Evolutionary conservation across 108 stramenopile genomes (phyloP), one percentile per base, ranked within the genome.

Genomic region (Cylindrotheca fusiformis): DNA sequence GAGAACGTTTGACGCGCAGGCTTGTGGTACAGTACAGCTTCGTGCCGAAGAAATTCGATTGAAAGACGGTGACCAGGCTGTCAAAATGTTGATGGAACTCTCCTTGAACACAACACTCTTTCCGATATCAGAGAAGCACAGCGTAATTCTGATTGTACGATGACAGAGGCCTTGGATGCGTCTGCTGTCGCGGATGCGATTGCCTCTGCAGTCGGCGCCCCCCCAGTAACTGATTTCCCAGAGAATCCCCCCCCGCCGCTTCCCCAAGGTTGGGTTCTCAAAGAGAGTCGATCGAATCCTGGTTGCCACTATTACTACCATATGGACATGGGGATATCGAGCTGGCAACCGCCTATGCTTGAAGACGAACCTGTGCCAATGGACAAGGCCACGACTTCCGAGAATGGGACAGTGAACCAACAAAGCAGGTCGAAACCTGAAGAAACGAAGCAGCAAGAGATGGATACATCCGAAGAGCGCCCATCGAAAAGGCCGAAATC

Each of bases 231-330:
- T 45, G 12, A 33, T 12, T 17, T 3, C 20, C 12, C 2, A 32
- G 2, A 48, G 41, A 55, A 51, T 14, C n/a, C 56, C 52, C 77
- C 79, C n/a, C 83, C 81, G 12, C 85, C 86, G 1, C 64, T 94
- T 0, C 89, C 89, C 3, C 17, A 71, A 1, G 83, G 80, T 19
- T 94, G 93, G 93, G 68, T 87, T n/a, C 27, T 83, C 32, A 69
- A 74, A 45, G 65, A 63, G 25, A 62, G 68, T n/a, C 49, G 52
- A 8, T 74, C 78, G 19, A 51, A 77, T 28, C 87, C 88, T 17
- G 78, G 80, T 10, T 69, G 58, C 29, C 78, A 60, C 30, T 95
- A 87, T 70, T 95, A 92, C 61, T 95, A 77, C 63, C 77, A 90
- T 67, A 79, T 78, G 41, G 84, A 85, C 2, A 88, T 87, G 2